phyloP scores from a whole-genome alignment of 192 early-diverging fungal genomes.

The Coemansia sp. region DNA sequence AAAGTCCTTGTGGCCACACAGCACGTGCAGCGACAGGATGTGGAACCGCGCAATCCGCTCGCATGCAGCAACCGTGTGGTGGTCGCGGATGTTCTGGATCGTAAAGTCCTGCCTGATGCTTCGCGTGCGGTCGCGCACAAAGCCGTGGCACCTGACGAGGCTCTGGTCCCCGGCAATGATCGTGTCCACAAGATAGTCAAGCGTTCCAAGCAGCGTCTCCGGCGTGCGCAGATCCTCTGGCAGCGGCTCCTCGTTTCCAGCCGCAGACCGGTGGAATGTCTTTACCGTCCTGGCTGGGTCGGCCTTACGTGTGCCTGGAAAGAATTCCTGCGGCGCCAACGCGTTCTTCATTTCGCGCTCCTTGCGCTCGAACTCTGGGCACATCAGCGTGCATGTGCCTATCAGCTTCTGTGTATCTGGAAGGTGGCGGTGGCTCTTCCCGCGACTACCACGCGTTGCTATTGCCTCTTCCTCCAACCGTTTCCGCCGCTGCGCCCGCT shows the following conservation, averaged over 20 bases:
- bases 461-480: conserved; percentile 63
- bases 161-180: conserved; percentile 57
- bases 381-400: conserved; percentile 86
- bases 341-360: conserved; percentile 79
- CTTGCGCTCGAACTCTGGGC: conserved; percentile 83
- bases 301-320: conserved; percentile 60
- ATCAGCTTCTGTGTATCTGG: conserved; percentile 66
- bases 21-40: conserved; percentile 71
- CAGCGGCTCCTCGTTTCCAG: conserved; percentile 80
- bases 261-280: conserved; percentile 79
- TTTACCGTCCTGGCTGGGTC: conserved; percentile 77
- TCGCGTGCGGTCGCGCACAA: conserved; percentile 83
- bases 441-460: conserved; percentile 41
- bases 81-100: conserved; percentile 75
- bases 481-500: conserved; percentile 62
- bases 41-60: conserved; percentile 89
- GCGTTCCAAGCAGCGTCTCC: conserved; percentile 60
- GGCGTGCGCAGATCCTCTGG: conserved; percentile 89
- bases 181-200: conserved; percentile 65
- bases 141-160: conserved; percentile 69
- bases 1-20: conserved; percentile 69
- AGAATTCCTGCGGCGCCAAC: conserved; percentile 69
- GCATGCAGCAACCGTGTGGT: conserved; percentile 65
- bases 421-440: conserved; percentile 57
- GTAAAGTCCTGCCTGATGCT: conserved; percentile 86